Evolutionary conservation across 1,284 basidiomycete species (phyloP), one percentile per base, ranked within the genome.

Genomic region (Rhizoctonia solani): DNA sequence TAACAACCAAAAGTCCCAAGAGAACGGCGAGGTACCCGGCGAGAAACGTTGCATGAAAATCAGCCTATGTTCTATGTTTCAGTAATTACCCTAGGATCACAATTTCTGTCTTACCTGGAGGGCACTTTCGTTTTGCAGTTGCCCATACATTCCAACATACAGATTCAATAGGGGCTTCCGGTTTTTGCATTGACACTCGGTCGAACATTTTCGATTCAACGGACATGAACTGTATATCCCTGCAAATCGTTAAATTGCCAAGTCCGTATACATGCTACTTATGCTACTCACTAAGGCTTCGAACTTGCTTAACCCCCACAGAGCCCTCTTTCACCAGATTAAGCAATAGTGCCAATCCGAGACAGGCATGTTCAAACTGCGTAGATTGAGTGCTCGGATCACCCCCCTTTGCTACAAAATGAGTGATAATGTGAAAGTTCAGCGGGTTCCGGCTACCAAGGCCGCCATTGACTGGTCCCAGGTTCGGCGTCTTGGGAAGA

Each of bases 271-370:
- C 25, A 16, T 8, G 37, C 37, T 39, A 30, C 55, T 14, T 19
- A 19, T 19, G 46, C 65, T 8, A 74, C 81, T 69, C 73, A 88
- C 87, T 76, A 47, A 78, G 81, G 13, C 80, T 77, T 54, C 81
- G 79, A 4, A 85, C 74, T 2, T 78, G 68, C 39, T 79, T 74
- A 53, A 82, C 83, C 3, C 81, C 79, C n/a, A 76, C 76, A 0
- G 80, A 78, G n/a, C 80, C 76, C 8, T 78, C 79, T 74, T 90
- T 87, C 0, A 88, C 83, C 44, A 90, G 77, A 74, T 90, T 91
- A 50, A 88, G 88, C 61, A 90, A 76, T 6, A 90, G 76, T 0
- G 86, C 89, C 2, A 91, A 79, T 6, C 84, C 81, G 25, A 91
- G 83, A 74, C 88, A 91, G 2, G 89, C 76, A 47, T 81, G 80